phyloP scores from a whole-genome alignment of 345 rosid genomes.

The Brassica nigra region DNA sequence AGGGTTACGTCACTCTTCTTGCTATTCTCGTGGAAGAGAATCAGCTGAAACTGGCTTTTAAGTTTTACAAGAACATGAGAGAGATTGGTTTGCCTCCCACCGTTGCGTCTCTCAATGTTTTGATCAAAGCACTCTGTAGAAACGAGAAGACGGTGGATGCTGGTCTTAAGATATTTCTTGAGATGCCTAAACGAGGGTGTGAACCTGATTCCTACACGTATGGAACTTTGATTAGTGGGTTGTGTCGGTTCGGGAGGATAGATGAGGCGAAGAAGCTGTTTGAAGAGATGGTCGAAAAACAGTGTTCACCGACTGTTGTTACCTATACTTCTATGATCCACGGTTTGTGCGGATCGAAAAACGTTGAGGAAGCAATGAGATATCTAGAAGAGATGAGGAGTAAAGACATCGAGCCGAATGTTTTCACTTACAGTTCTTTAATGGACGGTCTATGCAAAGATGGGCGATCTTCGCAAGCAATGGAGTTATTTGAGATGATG shows the following conservation, averaged over 20 bases:
- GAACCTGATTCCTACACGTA: slow-evolving; percentile 81
- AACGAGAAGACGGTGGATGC: slow-evolving; percentile 61
- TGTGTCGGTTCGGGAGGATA: slow-evolving; percentile 66
- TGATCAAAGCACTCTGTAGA: slow-evolving; percentile 87
- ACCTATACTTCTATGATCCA: slow-evolving; percentile 77
- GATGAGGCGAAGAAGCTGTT: slow-evolving; percentile 71
- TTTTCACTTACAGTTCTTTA: slow-evolving; percentile 75
- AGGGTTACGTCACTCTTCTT: slow-evolving; percentile 58
- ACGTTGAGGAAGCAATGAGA: slow-evolving; percentile 60
- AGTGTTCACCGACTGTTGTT: slow-evolving; percentile 76
- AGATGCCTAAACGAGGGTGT: slow-evolving; percentile 76
- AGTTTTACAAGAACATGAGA: slow-evolving; percentile 73
- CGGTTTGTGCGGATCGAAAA: slow-evolving; percentile 66
- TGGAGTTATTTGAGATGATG: slow-evolving; percentile 69
- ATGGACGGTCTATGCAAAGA: slow-evolving; percentile 88
- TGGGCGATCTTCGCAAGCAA: slow-evolving; percentile 59
- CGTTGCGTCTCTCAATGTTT: slow-evolving; percentile 74
- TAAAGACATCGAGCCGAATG: slow-evolving; percentile 79
- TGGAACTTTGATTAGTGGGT: slow-evolving; percentile 86
- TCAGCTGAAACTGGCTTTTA: slow-evolving; percentile 61
- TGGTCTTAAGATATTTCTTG: slow-evolving; percentile 70
- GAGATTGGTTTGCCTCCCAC: slow-evolving; percentile 59
- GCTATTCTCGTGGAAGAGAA: slow-evolving; percentile 81
- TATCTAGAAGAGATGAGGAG: slow-evolving; percentile 72
- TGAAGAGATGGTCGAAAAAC: slow-evolving; percentile 70